Base-by-base conservation (phyloP, 2,329 filamentous ascomycete species). In the Graphium sp. region DNA sequence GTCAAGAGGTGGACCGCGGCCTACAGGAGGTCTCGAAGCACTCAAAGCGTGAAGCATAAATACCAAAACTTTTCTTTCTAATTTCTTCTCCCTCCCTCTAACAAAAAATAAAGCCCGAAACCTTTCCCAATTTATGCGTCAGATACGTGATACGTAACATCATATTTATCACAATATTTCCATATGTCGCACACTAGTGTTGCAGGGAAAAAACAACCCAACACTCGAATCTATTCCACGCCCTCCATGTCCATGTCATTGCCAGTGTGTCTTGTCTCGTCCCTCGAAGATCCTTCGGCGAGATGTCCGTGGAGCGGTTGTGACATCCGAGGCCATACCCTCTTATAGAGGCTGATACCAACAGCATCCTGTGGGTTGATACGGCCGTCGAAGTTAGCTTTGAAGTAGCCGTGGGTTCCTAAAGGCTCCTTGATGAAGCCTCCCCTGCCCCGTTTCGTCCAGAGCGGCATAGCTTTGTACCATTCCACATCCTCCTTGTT, bases 381-480 rank as follows among this genome's bases (percentile, higher is more conserved):
- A 48, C 79, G 81, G 9, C 76, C 83, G 49, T 98, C 91, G 56
- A 98, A 98, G 2, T 79, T 94, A 9, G 89, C 89, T 64, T 98
- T 98, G 68, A 95, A 95, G 59, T 98, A 98, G n/a, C 89, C 89
- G 52, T 98, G 89, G 20, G 89, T 98, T 42, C 89, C 89, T 28
- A 98, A 57, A 33, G 77, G 68, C 60, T 98, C 89, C 62, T 94
- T 94, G 60, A 98, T 73, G 50, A 75, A 94, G 7, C 89, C 89
- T 39, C 73, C 81, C 36, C 89, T 65, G 6, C 89, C 89, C 18
- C 87, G 60, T 57, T 73, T 81, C 5, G 89, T 98, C 85, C 87
- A 98, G 37, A 98, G 55, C 34, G 89, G 87, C 47, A 98, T 52
- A 1, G 87, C 87, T 60, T 93, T 92, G 69, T 95, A 98, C 85